Evolutionary conservation across 352 stramenopile genomes (phyloP).

Genomic region (Blastocystis sp.): DNA sequence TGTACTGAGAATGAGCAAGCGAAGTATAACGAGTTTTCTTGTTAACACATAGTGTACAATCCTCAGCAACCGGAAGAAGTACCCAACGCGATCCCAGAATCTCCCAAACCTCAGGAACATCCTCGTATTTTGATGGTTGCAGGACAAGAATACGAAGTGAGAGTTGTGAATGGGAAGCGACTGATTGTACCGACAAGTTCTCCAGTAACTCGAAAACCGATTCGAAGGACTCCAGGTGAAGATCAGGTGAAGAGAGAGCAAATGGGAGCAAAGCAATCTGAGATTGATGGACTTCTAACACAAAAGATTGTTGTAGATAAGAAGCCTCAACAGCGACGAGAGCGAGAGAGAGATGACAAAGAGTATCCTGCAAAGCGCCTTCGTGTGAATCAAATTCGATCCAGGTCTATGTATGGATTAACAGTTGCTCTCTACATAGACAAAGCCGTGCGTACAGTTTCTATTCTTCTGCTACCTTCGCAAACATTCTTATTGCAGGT

Average conservation of each 20-base stretch:
- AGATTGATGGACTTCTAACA: too few relatives aligned
- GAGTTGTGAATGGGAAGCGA: conserved; percentile 17
- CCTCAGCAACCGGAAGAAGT: neutral
- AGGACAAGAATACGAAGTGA: conserved; percentile 18
- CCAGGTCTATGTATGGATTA: neutral
- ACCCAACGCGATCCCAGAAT: neutral
- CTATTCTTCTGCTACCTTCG: neutral
- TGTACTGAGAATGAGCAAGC: neutral
- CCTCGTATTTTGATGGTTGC: conserved; percentile 11
- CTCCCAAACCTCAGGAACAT: neutral
- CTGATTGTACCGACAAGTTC: neutral
- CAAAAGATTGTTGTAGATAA: neutral
- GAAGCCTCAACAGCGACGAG: conserved; percentile 92
- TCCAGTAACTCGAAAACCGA: neutral
- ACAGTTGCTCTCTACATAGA: neutral
- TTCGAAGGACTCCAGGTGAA: too few relatives aligned
- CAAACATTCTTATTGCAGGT: neutral
- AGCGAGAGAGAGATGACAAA: conserved; percentile 65
- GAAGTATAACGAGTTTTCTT: neutral
- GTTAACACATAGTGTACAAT: neutral
- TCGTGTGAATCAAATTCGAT: neutral
- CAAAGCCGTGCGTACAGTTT: neutral
- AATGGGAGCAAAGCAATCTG: too few relatives aligned
- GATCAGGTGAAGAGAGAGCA: too few relatives aligned
- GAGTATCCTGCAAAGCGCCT: neutral